Base-by-base conservation (phyloP, 2,329 filamentous ascomycete species). In the Trichophyton equinum region DNA sequence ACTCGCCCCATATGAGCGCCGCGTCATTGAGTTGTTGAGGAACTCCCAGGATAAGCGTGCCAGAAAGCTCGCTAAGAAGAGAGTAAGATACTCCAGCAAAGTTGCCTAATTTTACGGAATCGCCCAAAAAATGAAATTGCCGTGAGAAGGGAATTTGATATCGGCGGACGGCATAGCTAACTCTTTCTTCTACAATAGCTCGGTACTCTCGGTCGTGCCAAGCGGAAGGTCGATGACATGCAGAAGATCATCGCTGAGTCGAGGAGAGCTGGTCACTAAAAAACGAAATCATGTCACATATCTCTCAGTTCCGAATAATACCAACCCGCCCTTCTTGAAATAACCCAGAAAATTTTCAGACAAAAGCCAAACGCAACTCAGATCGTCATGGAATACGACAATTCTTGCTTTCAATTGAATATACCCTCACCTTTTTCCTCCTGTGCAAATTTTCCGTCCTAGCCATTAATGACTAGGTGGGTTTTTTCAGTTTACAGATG, bases 1-100 rank as follows among this genome's bases (percentile, higher is more conserved):
- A 75, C 88, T 94, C 71, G 89, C 89, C 71, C 89, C 89, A 74
- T 94, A 99, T 79, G 94, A 99, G 87, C 92, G 94, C 80, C 91
- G 94, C 76, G 89, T 99, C 72, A 95, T 99, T 77, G 94, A 99
- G 85, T 83, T 99, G 77, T 88, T 99, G 80, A 90, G 94, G 75
- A 99, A 99, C 88, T 87, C 85, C 83, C 95, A 95, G 84, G 94
- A 99, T 82, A 97, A 97, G 89, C 90, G 92, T 80, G 92, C 92
- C 74, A 86, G 92, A 73, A 96, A 96, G 87, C 89, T 96, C 75
- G 92, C 92, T 74, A 97, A 97, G 91, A 96, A 95, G 89, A 87
- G 92, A 79, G 88, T 92, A 85, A 70, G 87, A 84, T 63, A 61
- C 42, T 46, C 51, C 27, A 25, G 13, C 51, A 4, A 18, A 42